Base-by-base conservation (phyloP, 176 grass and related monocot species). In the Coix lacrymajobi region DNA sequence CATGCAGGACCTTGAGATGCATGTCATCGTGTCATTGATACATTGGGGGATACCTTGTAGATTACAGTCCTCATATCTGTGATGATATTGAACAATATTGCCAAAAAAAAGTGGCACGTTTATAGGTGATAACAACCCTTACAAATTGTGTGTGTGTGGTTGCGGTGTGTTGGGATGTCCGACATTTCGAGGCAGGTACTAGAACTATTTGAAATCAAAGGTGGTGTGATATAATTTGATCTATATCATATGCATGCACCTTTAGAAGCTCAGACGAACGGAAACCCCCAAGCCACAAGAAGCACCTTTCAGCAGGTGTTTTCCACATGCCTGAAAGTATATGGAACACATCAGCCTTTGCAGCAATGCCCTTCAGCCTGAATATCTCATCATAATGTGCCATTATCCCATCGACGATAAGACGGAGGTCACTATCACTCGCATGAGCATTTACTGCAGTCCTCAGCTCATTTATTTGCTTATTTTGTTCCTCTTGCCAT, bases 321-420 rank as follows among this genome's bases (percentile, higher is more conserved):
- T 97, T 91, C 95, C 95, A 97, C 95, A 97, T 97, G 85, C 95
- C 95, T 78, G 95, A 97, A 73, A 97, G 89, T 51, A 97, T 92
- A 87, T 94, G 95, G 91, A 97, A 97, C 41, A 94, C 95, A 84
- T 97, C 95, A 49, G 90, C 84, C 87, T 97, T 97, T 17, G 92
- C 90, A 12, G 95, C 95, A 75, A 79, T 52, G 1, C 88, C 84
- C 79, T 97, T 97, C 64, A 94, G 90, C 91, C 66, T 97, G 77
- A 97, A 94, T 79, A 97, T 97, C 33, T 97, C 95, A 26, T 97
- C 90, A 83, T 94, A 97, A 71, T 97, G 95, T 29, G 84, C 57
- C 95, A 92, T 91, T 89, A 97, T 92, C 48, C 90, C 84, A 63
- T 97, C 95, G 37, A 91, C 84, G 63, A 91, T 92, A 62, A 85